Evolutionary conservation across 2,329 filamentous ascomycete species (phyloP).

Genomic region (Eurotiales sp.): DNA sequence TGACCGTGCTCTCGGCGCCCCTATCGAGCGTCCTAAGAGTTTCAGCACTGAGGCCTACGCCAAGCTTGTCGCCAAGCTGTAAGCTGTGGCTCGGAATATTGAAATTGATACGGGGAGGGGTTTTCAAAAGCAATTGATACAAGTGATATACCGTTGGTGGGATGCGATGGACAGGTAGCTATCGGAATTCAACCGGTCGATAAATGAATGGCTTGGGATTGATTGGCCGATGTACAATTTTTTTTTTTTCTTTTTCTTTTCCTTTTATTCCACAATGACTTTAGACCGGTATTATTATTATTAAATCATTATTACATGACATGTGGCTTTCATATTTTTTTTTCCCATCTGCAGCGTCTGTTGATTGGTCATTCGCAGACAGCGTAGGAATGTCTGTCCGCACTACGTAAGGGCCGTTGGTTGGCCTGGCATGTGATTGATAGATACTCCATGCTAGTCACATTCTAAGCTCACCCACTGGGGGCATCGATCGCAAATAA

Average conservation of each 20-base stretch:
- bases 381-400: too few relatives aligned
- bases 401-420: too few relatives aligned
- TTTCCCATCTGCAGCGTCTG: too few relatives aligned
- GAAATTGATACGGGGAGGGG: too few relatives aligned
- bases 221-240: slow-evolving; percentile 1
- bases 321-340: too few relatives aligned
- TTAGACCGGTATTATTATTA: neutral
- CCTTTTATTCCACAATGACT: neutral
- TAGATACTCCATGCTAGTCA: too few relatives aligned
- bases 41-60: slow-evolving; percentile 97
- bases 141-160: neutral
- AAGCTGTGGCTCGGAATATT: slow-evolving; percentile 41
- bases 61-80: slow-evolving; percentile 90
- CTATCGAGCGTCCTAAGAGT: slow-evolving; percentile 98
- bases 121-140: neutral
- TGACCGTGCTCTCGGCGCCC: slow-evolving; percentile 92
- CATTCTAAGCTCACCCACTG: too few relatives aligned
- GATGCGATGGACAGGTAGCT: slow-evolving; percentile 19
- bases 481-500: too few relatives aligned
- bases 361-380: too few relatives aligned
- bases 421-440: slow-evolving; percentile 4
- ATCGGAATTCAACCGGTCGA: too few relatives aligned
- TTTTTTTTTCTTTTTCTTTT: slow-evolving; percentile 7
- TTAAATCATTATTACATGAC: slow-evolving; percentile 26
- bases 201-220: slow-evolving; percentile 16